Base-by-base conservation (phyloP, 208 protist genomes). In the Acanthamoeba healyi region DNA sequence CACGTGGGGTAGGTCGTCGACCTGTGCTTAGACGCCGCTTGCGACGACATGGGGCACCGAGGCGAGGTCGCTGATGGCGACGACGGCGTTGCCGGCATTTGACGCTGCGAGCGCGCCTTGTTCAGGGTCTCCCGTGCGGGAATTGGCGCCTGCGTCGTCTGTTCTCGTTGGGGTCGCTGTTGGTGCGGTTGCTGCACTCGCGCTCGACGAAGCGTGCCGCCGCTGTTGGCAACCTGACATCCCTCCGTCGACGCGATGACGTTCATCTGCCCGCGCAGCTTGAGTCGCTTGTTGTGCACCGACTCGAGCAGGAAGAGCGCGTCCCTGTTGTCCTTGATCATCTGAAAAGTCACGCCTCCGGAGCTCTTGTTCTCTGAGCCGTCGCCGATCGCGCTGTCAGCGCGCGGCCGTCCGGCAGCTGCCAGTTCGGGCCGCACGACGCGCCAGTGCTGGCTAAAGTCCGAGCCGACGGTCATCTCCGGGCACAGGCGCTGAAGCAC, bases 251-350 rank as follows among this genome's bases (percentile, higher is more conserved):
- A 70, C 1, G 63, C 6, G n/a, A 70, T 38, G 26, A 70, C 63
- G 63, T 7, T 70, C 63, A 70, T 70, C 63, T 70, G 63, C 32
- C 63, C 63, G 63, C 63, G 63, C 29, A 70, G 63, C 63, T 38
- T 70, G 63, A 70, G 63, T 1, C 32, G 26, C 29, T 38, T 29
- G 63, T 70, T 70, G 63, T 70, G 63, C 12, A 4, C 14, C 6
- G 26, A 70, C 63, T 70, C 63, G 63, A 70, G 26, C 29, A 70
- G 63, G 63, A 70, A 70, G 14, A 70, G 63, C 63, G 12, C 7
- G 1, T 70, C 63, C 29, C 63, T 0, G n/a, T 34, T 38, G 32
- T 70, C 63, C 32, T 70, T 70, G 63, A 70, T 70, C 29, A 29
- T 29, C 63, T 70, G 63, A 19, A 70, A 70, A 7, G 4, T 38